Percentiles rank a stretch among this genome's conserved stretches.
Conservation (phyloP, 805 yeast genomes). For the Deakozyma indianensis region DNA sequence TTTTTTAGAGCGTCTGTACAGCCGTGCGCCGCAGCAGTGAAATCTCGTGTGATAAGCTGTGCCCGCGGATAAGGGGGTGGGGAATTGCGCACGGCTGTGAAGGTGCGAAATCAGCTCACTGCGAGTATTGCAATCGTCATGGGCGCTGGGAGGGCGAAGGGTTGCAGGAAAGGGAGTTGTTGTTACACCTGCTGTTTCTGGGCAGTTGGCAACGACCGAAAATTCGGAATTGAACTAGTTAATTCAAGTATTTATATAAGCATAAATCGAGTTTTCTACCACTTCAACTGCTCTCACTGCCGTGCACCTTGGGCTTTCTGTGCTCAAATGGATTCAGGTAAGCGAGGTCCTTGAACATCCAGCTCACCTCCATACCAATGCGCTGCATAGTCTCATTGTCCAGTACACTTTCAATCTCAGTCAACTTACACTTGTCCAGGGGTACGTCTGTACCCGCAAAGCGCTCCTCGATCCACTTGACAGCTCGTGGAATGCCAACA, state of each 20-base stretch:
- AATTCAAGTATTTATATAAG: background rate
- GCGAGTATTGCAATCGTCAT: no score
- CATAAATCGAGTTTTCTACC: slow-evolving; percentile 1
- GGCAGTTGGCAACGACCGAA: background rate
- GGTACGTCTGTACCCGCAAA: background rate
- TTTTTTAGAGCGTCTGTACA: no score
- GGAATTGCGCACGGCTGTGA: no score
- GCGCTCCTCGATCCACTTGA: background rate
- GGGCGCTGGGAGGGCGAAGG: no score
- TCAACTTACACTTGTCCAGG: background rate
- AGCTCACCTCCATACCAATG: background rate
- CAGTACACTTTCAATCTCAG: background rate
- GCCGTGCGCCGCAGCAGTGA: no score
- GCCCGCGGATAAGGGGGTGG: no score
- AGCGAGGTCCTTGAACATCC: background rate
- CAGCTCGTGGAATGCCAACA: background rate
- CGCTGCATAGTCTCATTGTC: background rate
- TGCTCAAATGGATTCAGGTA: background rate
- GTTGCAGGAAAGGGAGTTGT: no score
- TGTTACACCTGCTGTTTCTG: background rate
- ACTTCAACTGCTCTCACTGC: no score
- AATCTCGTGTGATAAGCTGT: no score
- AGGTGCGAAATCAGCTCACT: no score
- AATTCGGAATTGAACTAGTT: background rate
- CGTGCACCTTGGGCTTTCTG: no score